phyloP scores from a whole-genome alignment of 352 stramenopile species.

The Globisporangium abappressorium region DNA sequence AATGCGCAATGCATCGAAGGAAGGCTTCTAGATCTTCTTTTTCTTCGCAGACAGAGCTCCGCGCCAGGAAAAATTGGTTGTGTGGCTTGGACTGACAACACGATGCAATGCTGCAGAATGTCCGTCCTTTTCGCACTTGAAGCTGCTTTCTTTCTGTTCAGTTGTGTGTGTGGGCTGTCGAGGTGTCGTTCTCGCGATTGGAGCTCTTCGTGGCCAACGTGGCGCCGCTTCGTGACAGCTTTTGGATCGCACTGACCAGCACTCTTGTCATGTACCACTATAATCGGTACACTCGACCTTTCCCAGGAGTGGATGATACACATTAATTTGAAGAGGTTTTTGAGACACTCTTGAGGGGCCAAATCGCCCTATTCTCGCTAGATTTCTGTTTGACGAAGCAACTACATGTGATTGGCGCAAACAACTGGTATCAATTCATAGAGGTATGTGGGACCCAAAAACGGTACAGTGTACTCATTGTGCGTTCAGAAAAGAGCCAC shows the following conservation, averaged over 20 bases:
- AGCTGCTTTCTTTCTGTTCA: not conserved
- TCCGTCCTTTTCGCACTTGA: not conserved
- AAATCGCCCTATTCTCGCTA: not conserved
- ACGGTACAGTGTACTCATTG: not conserved
- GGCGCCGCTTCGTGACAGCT: not conserved
- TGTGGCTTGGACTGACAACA: not conserved
- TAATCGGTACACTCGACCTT: not conserved
- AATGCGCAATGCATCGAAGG: not conserved
- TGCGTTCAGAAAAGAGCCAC: not conserved
- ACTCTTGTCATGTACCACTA: not conserved
- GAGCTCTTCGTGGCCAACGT: not conserved
- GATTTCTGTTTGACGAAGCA: not conserved
- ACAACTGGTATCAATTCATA: not conserved
- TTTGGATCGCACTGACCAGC: conserved; percentile 1
- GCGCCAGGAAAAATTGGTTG: not conserved
- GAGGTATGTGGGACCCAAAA: not conserved
- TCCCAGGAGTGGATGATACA: not conserved
- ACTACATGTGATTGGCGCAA: not conserved
- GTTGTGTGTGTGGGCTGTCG: not conserved
- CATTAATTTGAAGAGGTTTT: not conserved
- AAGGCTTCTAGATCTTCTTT: not conserved
- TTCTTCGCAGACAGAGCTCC: not conserved
- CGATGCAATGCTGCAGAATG: not conserved
- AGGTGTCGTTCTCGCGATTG: not conserved
- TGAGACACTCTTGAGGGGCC: not conserved